Evolutionary conservation across 2,329 filamentous ascomycete species (phyloP).

Genomic region (Claviceps sp.): DNA sequence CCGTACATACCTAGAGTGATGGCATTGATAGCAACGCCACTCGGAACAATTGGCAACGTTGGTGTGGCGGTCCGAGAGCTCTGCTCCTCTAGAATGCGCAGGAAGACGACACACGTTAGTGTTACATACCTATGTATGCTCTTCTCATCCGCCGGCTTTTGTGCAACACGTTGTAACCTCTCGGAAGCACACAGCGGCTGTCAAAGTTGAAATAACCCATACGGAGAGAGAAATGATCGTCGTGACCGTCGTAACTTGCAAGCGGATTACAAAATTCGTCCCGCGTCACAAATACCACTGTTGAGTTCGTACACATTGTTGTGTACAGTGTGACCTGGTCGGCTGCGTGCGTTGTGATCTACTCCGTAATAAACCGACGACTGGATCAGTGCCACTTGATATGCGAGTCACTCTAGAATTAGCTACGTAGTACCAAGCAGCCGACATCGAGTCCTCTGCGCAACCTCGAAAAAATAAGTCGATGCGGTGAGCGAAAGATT

Average conservation of each 20-base stretch:
- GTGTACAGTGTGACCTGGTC: neutral
- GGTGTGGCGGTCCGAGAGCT: too few species aligned
- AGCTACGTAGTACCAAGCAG: neutral
- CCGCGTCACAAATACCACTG: neutral
- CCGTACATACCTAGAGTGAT: too few species aligned
- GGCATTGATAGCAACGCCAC: neutral
- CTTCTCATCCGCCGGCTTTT: neutral
- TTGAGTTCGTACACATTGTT: neutral
- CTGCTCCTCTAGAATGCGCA: too few species aligned
- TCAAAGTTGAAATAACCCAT: neutral
- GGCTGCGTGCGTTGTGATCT: conserved; percentile 3
- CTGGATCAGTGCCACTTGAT: neutral
- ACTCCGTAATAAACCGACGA: neutral
- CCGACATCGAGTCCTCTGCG: neutral
- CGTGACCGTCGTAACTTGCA: neutral
- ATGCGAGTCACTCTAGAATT: neutral
- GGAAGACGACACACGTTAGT: too few species aligned
- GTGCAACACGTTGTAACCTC: neutral
- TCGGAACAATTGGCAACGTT: neutral
- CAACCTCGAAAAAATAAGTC: neutral
- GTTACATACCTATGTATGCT: neutral
- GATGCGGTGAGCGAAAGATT: neutral
- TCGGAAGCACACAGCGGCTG: neutral
- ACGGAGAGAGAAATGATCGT: neutral
- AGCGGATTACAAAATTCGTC: neutral